A percentile compares a stretch with the other conserved stretches of the same genome.
Conservation (phyloP, 495 filamentous ascomycete genomes). For the Podospora conica region DNA sequence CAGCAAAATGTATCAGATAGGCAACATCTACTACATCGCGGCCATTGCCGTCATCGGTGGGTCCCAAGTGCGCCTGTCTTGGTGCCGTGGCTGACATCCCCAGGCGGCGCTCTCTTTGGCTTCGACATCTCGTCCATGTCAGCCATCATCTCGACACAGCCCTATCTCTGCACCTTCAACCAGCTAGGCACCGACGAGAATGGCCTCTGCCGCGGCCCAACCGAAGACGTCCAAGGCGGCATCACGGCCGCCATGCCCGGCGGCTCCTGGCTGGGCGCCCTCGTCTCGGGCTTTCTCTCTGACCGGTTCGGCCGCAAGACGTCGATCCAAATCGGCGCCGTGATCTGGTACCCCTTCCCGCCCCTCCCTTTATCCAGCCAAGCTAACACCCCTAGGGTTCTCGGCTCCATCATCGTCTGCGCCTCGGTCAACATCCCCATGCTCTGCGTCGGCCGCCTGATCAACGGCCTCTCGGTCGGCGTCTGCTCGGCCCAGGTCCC, state of each 20-base stretch:
- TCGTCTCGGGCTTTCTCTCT: slow-evolving; percentile 59
- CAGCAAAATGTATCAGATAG: slow-evolving; percentile 44
- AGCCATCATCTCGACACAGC: slow-evolving; percentile 58
- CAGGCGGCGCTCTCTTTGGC: slow-evolving; percentile 73
- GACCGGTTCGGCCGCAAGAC: slow-evolving; percentile 63
- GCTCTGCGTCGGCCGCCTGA: slow-evolving; percentile 66
- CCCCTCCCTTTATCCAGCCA: too few relatives aligned
- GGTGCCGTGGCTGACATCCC: slow-evolving; percentile 11
- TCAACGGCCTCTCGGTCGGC: slow-evolving; percentile 72
- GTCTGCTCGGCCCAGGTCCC: slow-evolving; percentile 76
- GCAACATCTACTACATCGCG: slow-evolving; percentile 69
- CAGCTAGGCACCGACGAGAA: slow-evolving; percentile 34
- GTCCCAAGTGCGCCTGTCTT: background rate
- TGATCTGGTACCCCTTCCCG: slow-evolving; percentile 52
- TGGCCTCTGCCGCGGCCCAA: slow-evolving; percentile 43
- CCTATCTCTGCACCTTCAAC: slow-evolving; percentile 63
- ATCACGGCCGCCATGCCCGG: slow-evolving; percentile 68
- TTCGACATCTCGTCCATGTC: slow-evolving; percentile 83
- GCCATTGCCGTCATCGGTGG: slow-evolving; percentile 61
- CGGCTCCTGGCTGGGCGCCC: slow-evolving; percentile 68
- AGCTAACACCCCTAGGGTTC: slow-evolving; percentile 25
- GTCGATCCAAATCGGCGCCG: slow-evolving; percentile 56
- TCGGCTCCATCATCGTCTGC: slow-evolving; percentile 62
- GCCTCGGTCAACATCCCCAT: slow-evolving; percentile 68
- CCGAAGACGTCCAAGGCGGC: slow-evolving; percentile 47